Base-by-base conservation (phyloP, 129 eudicot genomes). In the Flaveria bidentis region DNA sequence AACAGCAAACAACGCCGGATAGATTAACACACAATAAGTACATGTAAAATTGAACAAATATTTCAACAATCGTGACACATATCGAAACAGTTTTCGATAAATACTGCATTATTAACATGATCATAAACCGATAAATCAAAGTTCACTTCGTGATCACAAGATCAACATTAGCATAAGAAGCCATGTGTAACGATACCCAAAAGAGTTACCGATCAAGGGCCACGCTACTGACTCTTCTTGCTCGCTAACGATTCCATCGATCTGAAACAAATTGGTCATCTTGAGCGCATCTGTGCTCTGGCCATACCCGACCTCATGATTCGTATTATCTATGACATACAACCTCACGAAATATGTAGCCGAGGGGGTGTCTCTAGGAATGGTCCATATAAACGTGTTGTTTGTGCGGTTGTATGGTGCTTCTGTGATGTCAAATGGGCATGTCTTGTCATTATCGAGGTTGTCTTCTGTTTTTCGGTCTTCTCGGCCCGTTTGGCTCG, bases 311-410 rank as follows among this genome's bases (percentile, higher is more conserved):
- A 67, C 78, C 67, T 76, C 85, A 41, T 76, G 75, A 12, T 77
- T 82, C 16, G 58, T 55, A 5, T 82, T 71, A n/a, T 84, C 64
- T 28, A 46, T 33, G 7, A 53, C 89, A 28, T 84, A 89, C 8
- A 84, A 86, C 80, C 95, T 80, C 2, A 89, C 81, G 28, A 82
- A 89, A 58, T 89, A 89, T 0, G 88, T 80, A 11, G 95, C 89
- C 6, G 81, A 71, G 0, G 91, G 86, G 22, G 76, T 77, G 49
- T 86, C 81, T 42, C 20, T 77, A 26, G 67, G 68, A 18, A 89
- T 57, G 11, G 75, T 82, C 85, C 85, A 86, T 3, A 53, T 44
- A 66, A 72, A 69, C 0, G 80, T 41, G 82, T 70, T 82, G 83
- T 83, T 79, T 15, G 85, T 60, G 58, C 85, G 66, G 11, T 49